Base-by-base conservation (phyloP, 2,329 filamentous ascomycete genomes). In the Pseudogymnoascus sp. region DNA sequence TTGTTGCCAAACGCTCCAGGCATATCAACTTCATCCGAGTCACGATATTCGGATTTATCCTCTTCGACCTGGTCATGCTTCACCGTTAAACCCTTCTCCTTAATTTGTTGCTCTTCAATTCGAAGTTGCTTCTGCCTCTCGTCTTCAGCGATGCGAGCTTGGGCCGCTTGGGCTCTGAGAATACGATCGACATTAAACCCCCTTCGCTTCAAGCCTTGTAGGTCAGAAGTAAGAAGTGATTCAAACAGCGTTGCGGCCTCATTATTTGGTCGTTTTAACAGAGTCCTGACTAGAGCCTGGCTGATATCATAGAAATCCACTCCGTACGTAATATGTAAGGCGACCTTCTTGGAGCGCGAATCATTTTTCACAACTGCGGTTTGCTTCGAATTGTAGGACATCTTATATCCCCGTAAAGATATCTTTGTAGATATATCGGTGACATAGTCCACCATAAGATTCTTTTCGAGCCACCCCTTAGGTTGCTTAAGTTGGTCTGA, bases 171-270 rank as follows among this genome's bases (percentile, higher is more conserved):
- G 61, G 88, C 88, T 38, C 91, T 85, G 22, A 99, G 80, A 65
- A 99, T 97, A 59, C 94, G 88, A 71, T 97, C 91, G 39, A 99
- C 94, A 68, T 99, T 97, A 79, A 97, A 97, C 1, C 94, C 94
- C 66, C 94, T 91, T 64, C 87, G 86, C 69, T 91, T 87, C 41
- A 99, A 78, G 60, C 92, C 87, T 55, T 89, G 83, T 23, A 99
- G 80, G 68, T 93, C 91, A 7, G 94, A 86, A 63, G 90, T 93
- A 38, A 99, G 78, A 66, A 99, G 88, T 61, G 91, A 92, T 75
- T 97, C 94, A 62, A 99, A 85, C 61, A 94, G 93, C 62, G 97
- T 83, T 62, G 91, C 91, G 2, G 93, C 92, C 71, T 95, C 90
- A 69, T 96, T 90, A 66, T 90, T 93, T 6, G 93, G 92, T 22